Base-by-base conservation (phyloP, 2,329 filamentous ascomycete genomes). In the Tolypocladium pustulatum region DNA sequence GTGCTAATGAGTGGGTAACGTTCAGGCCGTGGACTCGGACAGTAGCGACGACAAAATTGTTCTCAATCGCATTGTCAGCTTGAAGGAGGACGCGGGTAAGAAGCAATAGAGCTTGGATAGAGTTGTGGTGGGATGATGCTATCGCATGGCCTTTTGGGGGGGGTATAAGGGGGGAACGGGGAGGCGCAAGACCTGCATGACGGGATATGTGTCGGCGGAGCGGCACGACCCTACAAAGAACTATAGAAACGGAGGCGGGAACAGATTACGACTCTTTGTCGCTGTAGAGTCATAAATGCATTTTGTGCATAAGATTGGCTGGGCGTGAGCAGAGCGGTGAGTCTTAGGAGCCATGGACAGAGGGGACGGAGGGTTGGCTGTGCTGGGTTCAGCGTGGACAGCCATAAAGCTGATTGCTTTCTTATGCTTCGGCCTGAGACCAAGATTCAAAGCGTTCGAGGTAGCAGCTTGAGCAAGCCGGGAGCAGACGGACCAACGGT, bases 41-140 rank as follows among this genome's bases (percentile, higher is more conserved):
- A 89, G 85, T 60, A 88, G 84, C 0, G 83, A 84, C 37, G 89
- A 90, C n/a, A 90, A 87, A 72, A 79, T 96, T 63, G 83, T 97
- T 54, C 76, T 97, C 36, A 97, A 97, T 76, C 83, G 91, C 56
- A 97, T 97, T 67, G 92, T 97, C 27, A 90, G 88, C 54, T 74
- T 97, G 68, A 96, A 96, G 77, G 92, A 96, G 74, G 90, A 95
- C 69, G 76, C 82, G n/a, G 85, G 85, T 58, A 91, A 91, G 79
- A 70, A 66, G 51, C 36, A 57, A 36, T 55, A 41, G 25, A 13
- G 30, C 49, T 36, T 20, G 5, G 30, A 22, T 20, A 32, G 43
- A 25, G 43, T 20, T 27, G 22, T 27, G 22, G 40, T n/a, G 12
- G 22, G 22, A 27, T 7, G n/a, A 13, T 15, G 41, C 25, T 27